Conservation (phyloP, 139 green algal genomes). For the Asterochloris erici region DNA sequence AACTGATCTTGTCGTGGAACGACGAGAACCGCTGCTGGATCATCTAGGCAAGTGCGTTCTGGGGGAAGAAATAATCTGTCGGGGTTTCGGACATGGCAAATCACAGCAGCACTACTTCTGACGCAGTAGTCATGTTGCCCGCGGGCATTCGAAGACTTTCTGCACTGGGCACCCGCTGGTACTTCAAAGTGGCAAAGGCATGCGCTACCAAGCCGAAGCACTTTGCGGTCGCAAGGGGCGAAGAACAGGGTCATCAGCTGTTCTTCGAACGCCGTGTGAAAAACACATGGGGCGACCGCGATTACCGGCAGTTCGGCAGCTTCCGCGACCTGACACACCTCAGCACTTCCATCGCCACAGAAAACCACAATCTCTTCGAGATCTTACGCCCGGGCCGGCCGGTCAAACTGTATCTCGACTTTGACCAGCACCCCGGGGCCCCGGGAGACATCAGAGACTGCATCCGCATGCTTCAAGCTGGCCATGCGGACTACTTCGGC, state of each 20-base stretch:
- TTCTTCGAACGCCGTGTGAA: background rate
- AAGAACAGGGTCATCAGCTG: background rate
- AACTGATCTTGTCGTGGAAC: too few species aligned
- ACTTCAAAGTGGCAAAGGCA: background rate
- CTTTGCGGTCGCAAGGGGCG: background rate
- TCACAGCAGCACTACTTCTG: background rate
- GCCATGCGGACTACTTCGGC: background rate
- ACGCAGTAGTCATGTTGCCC: background rate
- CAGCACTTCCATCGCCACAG: background rate
- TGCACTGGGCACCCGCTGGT: background rate
- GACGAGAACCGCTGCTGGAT: too few species aligned
- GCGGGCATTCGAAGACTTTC: background rate
- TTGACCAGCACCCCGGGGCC: background rate
- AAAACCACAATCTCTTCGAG: background rate
- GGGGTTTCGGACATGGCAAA: background rate
- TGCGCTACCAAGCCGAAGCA: constrained; percentile 3
- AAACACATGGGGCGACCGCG: background rate
- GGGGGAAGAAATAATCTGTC: background rate
- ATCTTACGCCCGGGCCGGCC: background rate
- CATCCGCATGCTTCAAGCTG: background rate
- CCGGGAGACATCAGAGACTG: background rate
- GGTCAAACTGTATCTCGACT: background rate
- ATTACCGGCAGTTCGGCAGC: constrained; percentile 7
- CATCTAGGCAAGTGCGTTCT: too few species aligned
- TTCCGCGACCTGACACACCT: background rate